Evolutionary conservation across 805 yeast species (phyloP).

Genomic region (Sungouiozyma ichnusensis): DNA sequence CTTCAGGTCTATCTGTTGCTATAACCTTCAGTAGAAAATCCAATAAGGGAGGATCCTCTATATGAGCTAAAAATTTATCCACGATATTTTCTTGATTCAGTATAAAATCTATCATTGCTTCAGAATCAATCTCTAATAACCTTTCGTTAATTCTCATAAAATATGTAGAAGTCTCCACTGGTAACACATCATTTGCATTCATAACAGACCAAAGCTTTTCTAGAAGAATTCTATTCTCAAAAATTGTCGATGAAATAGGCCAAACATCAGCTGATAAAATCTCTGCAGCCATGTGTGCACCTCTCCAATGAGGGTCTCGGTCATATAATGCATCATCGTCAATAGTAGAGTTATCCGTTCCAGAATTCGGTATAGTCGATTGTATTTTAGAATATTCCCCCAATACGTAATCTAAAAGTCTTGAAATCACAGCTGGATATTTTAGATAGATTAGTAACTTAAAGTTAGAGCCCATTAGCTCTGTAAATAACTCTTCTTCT

Average conservation of each 20-base stretch:
- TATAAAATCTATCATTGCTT: constrained; percentile 63
- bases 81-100: constrained; percentile 60
- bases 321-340: constrained; percentile 27
- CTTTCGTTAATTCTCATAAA: constrained; percentile 90
- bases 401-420: constrained; percentile 58
- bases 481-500: constrained; percentile 66
- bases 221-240: constrained; percentile 59
- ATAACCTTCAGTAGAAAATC: constrained; percentile 83
- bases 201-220: constrained; percentile 71
- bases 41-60: constrained; percentile 90
- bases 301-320: constrained; percentile 30
- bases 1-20: constrained; percentile 85
- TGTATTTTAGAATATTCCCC: constrained; percentile 16
- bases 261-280: constrained; percentile 86
- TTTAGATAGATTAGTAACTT: constrained; percentile 70
- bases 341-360: constrained; percentile 9
- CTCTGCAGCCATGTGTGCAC: constrained; percentile 75
- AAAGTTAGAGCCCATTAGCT: constrained; percentile 59
- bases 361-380: background rate
- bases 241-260: constrained; percentile 83
- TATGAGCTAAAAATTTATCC: constrained; percentile 69
- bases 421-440: constrained; percentile 62
- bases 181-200: constrained; percentile 54
- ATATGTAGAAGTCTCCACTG: constrained; percentile 71
- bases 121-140: constrained; percentile 78